Conservation (phyloP, 306 rosid species). For the Begonia masoniana region DNA sequence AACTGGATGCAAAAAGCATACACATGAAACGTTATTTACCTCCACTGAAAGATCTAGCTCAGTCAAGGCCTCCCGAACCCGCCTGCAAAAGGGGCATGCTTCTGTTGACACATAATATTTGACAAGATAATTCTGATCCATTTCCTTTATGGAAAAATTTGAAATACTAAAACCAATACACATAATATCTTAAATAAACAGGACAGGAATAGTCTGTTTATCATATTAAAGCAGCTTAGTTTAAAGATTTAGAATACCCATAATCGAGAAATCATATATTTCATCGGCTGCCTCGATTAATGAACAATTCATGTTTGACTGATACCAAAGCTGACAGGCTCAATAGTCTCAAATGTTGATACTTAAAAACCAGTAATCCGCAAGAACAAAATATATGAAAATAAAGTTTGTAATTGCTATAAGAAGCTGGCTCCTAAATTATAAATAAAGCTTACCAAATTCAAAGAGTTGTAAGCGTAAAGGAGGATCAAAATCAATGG, state of each 20-base stretch:
- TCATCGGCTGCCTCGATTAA: too few relatives aligned
- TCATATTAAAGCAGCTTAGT: too few relatives aligned
- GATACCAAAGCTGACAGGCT: background rate
- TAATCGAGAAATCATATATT: too few relatives aligned
- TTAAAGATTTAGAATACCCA: too few relatives aligned
- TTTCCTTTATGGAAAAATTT: background rate
- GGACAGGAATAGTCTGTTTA: too few relatives aligned
- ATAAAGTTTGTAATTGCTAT: background rate
- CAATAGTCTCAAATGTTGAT: background rate
- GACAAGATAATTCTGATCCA: constrained; percentile 1
- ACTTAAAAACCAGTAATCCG: background rate
- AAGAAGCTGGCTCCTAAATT: too few relatives aligned
- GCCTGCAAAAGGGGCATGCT: constrained; percentile 97
- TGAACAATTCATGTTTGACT: too few relatives aligned
- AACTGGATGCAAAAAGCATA: constrained; percentile 1
- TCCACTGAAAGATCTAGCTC: constrained; percentile 82
- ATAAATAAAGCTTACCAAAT: constrained; percentile 46
- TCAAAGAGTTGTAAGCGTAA: constrained; percentile 67
- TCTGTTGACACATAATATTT: constrained; percentile 48
- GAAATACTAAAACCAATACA: too few relatives aligned
- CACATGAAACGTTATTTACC: constrained; percentile 34
- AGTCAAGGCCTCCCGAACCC: constrained; percentile 89
- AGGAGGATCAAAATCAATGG: constrained; percentile 27
- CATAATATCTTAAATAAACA: too few relatives aligned
- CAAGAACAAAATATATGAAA: background rate